Base-by-base conservation (phyloP, 352 stramenopile genomes). In the Phytophthora agathidicida region DNA sequence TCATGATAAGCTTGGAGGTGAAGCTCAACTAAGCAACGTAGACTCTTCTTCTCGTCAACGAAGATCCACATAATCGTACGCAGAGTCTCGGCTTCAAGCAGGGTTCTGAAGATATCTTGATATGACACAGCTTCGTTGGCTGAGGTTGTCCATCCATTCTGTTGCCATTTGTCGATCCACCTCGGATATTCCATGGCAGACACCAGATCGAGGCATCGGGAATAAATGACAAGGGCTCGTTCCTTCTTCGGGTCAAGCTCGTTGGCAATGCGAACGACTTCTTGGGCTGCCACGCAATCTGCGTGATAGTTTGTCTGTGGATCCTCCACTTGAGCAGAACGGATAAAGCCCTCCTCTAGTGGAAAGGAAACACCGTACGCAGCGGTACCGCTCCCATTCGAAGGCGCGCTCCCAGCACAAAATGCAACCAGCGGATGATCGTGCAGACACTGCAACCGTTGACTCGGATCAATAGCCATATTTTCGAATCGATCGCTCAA, bases 111-210 rank as follows among this genome's bases (percentile, higher is more conserved):
- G 11, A 58, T 49, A 7, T 42, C 27, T 2, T 8, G 13, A 20
- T 49, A 19, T n/a, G 1, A 13, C 8, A 58, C 49, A 11, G 27
- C 7, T 11, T 19, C 14, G 0, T 20, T 14, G 7, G 13, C 2
- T 3, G 23, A 10, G 1, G 10, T 60, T 3, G 5, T 24, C 39
- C 51, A 60, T 1, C 31, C 10, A n/a, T 60, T 52, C 0, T 0
- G 2, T 19, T 60, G 20, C 41, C 51, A 60, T 3, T 26, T 60
- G 24, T 60, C 5, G 11, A 60, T 45, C 51, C 51, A 52, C 17
- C 24, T 35, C 24, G n/a, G 7, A 6, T 20, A 16, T 7, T 36
- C 19, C 49, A 58, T 58, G 3, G 49, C 26, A 24, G 14, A 19
- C 27, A 49, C 49, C 28, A 58, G 36, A 17, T 11, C 17, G 9